These are phyloP conservation scores for Buxus sempervirens DNA, from an alignment of 164 flowering plant species.

Conservation along the genomic window DNA sequence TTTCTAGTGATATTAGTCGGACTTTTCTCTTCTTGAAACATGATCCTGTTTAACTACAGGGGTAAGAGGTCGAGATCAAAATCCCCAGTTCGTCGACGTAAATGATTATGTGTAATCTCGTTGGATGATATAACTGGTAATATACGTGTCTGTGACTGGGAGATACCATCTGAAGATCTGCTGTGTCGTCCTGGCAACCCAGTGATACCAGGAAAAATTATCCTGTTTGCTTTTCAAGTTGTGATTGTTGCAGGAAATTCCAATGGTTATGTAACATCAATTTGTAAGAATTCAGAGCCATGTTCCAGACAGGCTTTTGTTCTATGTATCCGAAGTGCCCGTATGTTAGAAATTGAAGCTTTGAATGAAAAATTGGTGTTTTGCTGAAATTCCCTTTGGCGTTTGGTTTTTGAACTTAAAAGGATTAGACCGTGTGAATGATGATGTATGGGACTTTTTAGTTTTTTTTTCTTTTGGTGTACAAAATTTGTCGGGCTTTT, in stretches of 20 bases:
- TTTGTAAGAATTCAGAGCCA: neutral
- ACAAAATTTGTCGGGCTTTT: too few relatives aligned
- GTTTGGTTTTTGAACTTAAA: neutral
- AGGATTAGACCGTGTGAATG: too few relatives aligned
- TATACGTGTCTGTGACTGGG: too few relatives aligned
- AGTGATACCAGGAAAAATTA: neutral
- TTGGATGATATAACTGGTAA: too few relatives aligned
- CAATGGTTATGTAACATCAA: neutral
- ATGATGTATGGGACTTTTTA: too few relatives aligned
- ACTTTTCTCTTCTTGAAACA: constrained; percentile 11
- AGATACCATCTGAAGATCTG: neutral
- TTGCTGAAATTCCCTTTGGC: neutral
- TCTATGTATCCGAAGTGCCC: neutral
- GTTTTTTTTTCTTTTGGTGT: too few relatives aligned
- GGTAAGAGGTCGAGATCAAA: constrained; percentile 69
- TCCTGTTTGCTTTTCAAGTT: neutral
- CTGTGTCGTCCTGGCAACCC: neutral
- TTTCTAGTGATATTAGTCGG: neutral
- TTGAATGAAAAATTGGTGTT: neutral
- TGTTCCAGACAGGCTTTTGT: neutral
- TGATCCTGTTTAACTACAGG: constrained; percentile 44
- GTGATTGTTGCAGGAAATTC: neutral
- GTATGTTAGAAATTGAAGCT: neutral
- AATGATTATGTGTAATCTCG: constrained; percentile 33
- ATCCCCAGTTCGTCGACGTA: constrained; percentile 52